Evolutionary conservation across 177 flowering plant genomes (phyloP), one percentile per base, ranked within the genome.

Genomic region (Vitis hybrid): DNA sequence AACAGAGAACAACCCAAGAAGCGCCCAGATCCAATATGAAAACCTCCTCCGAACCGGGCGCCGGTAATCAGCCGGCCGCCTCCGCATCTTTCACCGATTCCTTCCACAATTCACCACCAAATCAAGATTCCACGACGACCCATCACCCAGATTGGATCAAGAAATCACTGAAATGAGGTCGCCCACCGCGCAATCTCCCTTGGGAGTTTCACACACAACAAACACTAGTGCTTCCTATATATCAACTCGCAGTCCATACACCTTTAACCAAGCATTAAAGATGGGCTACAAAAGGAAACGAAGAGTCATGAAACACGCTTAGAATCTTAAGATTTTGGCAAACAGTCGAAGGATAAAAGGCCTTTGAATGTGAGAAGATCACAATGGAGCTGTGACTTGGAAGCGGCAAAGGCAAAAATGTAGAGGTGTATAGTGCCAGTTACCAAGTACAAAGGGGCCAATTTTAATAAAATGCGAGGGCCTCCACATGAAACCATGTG

Each of bases 21-120:
- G 84, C 68, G 62, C 68, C 87, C 89, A 90, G 90, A 90, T 90
- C 95, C 92, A 88, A 69, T 49, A 64, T 57, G 88, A 76, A 46
- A 87, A 70, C 82, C 84, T 82, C 86, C 93, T 73, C 32, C 91
- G 77, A 61, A 81, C 86, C 72, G 85, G 91, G 84, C 92, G 92
- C 88, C 95, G 90, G 71, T 61, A 82, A n/a, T 90, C 92, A 78
- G 90, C 81, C 66, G 89, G 83, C 85, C 92, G 83, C 75, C 91
- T 83, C 78, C 93, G 72, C 91, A 88, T 90, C 82, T 72, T 81
- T 68, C 67, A 32, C 63, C 59, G 67, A 73, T 65, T 27, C 67
- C 68, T 73, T 80, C 82, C 80, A 76, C 83, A 52, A 77, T 70
- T 78, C 74, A 77, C 58, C 67, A 60, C 78, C 71, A 61, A 84